phyloP scores from a whole-genome alignment of 2,329 filamentous ascomycete species.

The Dothidotthia symphoricarpi region DNA sequence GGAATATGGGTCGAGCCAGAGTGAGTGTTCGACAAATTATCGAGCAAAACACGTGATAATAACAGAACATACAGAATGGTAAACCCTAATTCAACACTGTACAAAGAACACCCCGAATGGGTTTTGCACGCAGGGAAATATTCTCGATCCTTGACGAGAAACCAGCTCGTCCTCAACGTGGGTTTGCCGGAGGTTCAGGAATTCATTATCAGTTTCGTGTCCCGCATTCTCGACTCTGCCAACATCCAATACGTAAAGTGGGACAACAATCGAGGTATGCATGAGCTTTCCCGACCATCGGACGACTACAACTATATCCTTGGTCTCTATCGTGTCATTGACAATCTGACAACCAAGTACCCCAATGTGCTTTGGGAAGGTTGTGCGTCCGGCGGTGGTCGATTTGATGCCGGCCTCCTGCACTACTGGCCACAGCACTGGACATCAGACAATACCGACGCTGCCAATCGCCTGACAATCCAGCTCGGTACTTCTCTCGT shows the following conservation, averaged over 20 bases:
- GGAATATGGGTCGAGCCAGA: constrained; percentile 68
- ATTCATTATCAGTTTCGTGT: constrained; percentile 58
- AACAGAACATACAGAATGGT: constrained; percentile 50
- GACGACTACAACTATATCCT: constrained; percentile 61
- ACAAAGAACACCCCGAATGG: constrained; percentile 64
- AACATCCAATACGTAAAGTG: constrained; percentile 64
- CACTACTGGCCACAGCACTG: constrained; percentile 66
- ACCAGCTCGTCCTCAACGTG: constrained; percentile 62
- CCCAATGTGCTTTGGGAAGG: constrained; percentile 65
- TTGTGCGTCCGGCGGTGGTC: constrained; percentile 63
- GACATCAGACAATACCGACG: constrained; percentile 66
- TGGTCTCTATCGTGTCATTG: constrained; percentile 62
- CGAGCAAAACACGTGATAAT: too few species aligned
- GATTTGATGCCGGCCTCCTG: constrained; percentile 63
- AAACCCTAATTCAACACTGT: constrained; percentile 61
- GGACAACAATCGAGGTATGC: constrained; percentile 66
- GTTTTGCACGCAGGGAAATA: constrained; percentile 58
- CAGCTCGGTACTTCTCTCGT: constrained; percentile 64
- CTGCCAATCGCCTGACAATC: constrained; percentile 59
- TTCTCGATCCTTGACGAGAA: constrained; percentile 55
- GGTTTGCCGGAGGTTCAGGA: constrained; percentile 62
- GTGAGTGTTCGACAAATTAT: background rate
- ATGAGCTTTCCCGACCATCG: constrained; percentile 57
- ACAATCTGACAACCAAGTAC: constrained; percentile 59
- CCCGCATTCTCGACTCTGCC: constrained; percentile 54